Conservation (phyloP, 2,329 filamentous ascomycete species). For the Penicillium sp. region DNA sequence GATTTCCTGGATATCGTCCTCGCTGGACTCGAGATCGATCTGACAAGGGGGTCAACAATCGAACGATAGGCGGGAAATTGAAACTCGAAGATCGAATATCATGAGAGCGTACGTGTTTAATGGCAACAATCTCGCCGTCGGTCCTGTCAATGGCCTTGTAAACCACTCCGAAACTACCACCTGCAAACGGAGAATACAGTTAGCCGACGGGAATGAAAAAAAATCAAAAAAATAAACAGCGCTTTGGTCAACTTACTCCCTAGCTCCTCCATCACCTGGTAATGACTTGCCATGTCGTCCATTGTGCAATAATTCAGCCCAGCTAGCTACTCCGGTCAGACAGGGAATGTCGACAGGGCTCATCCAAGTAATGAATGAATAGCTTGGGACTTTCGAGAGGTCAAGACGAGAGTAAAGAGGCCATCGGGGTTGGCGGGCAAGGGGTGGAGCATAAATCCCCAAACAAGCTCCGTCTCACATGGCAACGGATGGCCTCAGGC, state of each 20-base stretch:
- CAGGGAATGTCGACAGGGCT: conserved; percentile 17
- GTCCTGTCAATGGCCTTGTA: conserved; percentile 93
- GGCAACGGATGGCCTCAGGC: conserved; percentile 16
- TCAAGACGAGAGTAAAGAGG: conserved; percentile 8
- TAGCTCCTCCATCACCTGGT: conserved; percentile 93
- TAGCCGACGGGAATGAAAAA: conserved; percentile 4
- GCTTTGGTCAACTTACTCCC: conserved; percentile 65
- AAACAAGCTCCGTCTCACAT: conserved; percentile 26
- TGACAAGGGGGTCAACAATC: conserved; percentile 40
- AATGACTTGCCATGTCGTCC: conserved; percentile 71
- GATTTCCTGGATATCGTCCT: conserved; percentile 97
- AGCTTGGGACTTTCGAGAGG: conserved; percentile 6
- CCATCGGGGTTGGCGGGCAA: conserved; percentile 9
- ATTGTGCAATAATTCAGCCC: conserved; percentile 27
- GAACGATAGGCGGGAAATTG: background rate
- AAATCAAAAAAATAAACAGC: background rate
- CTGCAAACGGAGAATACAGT: conserved; percentile 47
- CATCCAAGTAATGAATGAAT: conserved; percentile 10
- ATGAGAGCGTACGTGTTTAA: conserved; percentile 75
- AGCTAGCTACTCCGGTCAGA: conserved; percentile 18
- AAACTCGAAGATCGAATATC: background rate
- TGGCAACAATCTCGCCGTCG: conserved; percentile 90
- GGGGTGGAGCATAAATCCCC: conserved; percentile 25
- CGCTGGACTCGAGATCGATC: conserved; percentile 98
- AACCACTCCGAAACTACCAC: conserved; percentile 92